Conservation (phyloP, 1,139 yeast genomes). For the Suhomyces bribrorum region DNA sequence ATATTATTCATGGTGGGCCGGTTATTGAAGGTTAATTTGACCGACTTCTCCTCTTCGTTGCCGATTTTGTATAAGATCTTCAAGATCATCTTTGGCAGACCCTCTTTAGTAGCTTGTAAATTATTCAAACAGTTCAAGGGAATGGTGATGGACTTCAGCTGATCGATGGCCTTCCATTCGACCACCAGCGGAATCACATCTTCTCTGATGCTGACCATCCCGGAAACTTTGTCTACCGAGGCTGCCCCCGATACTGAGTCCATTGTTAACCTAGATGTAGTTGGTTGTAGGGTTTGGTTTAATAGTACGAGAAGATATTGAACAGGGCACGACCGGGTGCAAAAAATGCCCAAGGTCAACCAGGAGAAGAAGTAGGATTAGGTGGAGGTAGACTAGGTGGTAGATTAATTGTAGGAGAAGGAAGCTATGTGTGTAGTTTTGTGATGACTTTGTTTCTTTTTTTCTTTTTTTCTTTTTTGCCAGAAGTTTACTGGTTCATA, state of each 20-base stretch:
- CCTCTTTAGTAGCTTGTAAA: constrained; percentile 74
- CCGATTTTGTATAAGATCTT: constrained; percentile 50
- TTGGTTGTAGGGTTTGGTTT: background rate
- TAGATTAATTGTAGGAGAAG: background rate
- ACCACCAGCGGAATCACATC: constrained; percentile 65
- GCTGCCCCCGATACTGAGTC: constrained; percentile 63
- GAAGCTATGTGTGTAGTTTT: too few relatives aligned
- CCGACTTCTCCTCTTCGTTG: constrained; percentile 45
- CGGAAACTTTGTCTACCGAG: constrained; percentile 62
- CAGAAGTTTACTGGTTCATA: too few relatives aligned
- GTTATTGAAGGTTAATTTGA: constrained; percentile 64
- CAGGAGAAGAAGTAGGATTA: background rate
- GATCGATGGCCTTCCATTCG: constrained; percentile 73
- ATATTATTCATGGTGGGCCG: constrained; percentile 76
- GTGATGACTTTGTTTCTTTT: too few relatives aligned
- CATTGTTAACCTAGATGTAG: constrained; percentile 22
- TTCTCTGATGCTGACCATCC: constrained; percentile 65
- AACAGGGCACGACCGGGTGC: background rate
- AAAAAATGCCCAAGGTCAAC: background rate
- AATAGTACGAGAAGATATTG: background rate
- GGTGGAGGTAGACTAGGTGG: background rate
- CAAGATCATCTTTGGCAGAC: constrained; percentile 68
- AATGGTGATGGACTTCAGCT: constrained; percentile 48
- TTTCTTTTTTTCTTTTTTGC: too few relatives aligned
- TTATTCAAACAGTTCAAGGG: constrained; percentile 56